Evolutionary conservation across 2,329 filamentous ascomycete species (phyloP).

Genomic region (Torrubiella hemipterigena): DNA sequence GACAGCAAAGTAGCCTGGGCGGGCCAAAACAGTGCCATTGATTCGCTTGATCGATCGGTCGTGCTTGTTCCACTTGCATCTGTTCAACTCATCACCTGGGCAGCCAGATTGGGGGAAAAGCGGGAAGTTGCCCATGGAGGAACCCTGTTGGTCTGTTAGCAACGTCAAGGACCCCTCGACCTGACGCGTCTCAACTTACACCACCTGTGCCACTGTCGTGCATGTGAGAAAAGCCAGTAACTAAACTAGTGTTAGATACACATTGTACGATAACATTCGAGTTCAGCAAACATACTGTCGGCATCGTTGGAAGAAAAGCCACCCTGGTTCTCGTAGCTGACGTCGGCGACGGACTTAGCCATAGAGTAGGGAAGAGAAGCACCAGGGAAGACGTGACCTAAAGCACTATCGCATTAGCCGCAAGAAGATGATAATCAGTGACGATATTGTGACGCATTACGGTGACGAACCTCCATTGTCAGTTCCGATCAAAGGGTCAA

Average conservation of each 20-base stretch:
- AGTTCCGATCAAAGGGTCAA: not conserved
- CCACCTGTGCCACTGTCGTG: conserved; percentile 17
- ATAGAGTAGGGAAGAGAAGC: conserved; percentile 16
- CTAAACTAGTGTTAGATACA: conserved; percentile 6
- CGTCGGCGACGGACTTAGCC: conserved; percentile 17
- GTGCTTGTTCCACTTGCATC: conserved; percentile 39
- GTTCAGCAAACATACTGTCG: conserved; percentile 7
- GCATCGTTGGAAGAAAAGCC: conserved; percentile 14
- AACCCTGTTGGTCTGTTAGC: conserved; percentile 12
- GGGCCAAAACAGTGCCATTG: conserved; percentile 38
- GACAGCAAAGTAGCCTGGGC: conserved; percentile 51
- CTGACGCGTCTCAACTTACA: conserved; percentile 12
- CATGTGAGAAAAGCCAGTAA: conserved; percentile 18
- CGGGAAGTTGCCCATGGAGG: conserved; percentile 40
- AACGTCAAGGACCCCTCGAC: not conserved
- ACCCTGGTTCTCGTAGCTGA: conserved; percentile 13
- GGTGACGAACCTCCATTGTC: not conserved
- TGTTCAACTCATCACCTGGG: conserved; percentile 26
- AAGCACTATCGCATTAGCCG: not conserved
- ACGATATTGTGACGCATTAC: too few species aligned
- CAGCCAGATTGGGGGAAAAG: conserved; percentile 37
- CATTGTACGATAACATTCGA: not conserved
- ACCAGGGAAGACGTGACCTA: conserved; percentile 16
- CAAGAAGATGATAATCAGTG: too few species aligned
- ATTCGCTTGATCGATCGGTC: conserved; percentile 34